phyloP scores from a whole-genome alignment of 1,284 basidiomycete genomes.

The Phenoliferia sp. region DNA sequence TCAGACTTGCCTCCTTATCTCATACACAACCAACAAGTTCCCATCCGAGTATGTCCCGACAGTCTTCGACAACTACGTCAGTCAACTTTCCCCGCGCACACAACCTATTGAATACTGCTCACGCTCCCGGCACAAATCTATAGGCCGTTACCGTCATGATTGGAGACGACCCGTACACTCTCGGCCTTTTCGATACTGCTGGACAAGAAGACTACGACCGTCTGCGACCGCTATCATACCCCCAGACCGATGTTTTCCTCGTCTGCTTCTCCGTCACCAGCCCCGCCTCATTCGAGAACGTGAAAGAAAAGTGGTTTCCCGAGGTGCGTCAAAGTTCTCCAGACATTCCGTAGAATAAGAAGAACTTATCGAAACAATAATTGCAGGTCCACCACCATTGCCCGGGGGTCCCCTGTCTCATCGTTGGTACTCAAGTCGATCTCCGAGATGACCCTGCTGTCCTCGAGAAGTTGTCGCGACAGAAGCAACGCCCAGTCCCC shows the following conservation, averaged over 20 bases:
- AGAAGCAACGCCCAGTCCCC: slow-evolving; percentile 91
- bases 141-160: slow-evolving; percentile 95
- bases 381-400: slow-evolving; percentile 87
- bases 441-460: slow-evolving; percentile 88
- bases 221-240: slow-evolving; percentile 96
- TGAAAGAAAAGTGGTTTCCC: slow-evolving; percentile 99
- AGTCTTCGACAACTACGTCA: slow-evolving; percentile 89
- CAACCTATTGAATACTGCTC: background rate
- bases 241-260: slow-evolving; percentile 98
- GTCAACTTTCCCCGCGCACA: background rate
- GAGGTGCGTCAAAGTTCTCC: slow-evolving; percentile 50
- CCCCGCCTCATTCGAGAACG: slow-evolving; percentile 98
- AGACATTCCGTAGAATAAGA: too few relatives aligned
- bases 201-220: slow-evolving; percentile 99
- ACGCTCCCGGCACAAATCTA: background rate
- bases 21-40: slow-evolving; percentile 85
- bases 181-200: slow-evolving; percentile 97
- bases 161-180: slow-evolving; percentile 97
- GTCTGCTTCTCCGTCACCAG: slow-evolving; percentile 99
- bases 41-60: slow-evolving; percentile 90
- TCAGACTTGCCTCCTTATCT: slow-evolving; percentile 97
- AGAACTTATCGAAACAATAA: too few relatives aligned
- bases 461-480: slow-evolving; percentile 87
- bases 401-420: slow-evolving; percentile 98
- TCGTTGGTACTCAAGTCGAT: slow-evolving; percentile 98